Base-by-base conservation (phyloP, 345 rosid species). In the Draba incana region DNA sequence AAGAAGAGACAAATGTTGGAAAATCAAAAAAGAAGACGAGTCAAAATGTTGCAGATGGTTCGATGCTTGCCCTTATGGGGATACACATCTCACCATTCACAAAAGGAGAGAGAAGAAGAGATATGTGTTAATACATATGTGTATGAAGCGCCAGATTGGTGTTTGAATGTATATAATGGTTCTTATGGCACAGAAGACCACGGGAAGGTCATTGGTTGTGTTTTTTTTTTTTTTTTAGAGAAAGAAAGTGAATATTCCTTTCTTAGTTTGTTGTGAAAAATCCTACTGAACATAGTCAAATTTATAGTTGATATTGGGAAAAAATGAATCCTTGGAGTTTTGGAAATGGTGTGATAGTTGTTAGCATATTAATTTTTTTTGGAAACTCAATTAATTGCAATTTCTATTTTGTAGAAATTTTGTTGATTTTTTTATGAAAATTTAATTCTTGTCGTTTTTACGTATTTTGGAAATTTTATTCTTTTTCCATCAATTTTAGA, bases 101-200 rank as follows among this genome's bases (percentile, higher is more conserved):
- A 30, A 56, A 59, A 59, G 44, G 72, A 73, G 77, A 64, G 69
- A 62, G 64, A 70, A 27, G 37, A 9, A 41, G 75, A 62, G 49
- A 47, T 28, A 5, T 55, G 50, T 45, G 50, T 49, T 63, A 37
- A 48, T 44, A 51, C 35, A 61, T 16, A 46, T 55, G 50, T 46
- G 47, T 46, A 51, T 65, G 66, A 49, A 66, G 71, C 72, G 77
- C 63, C 50, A 66, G 68, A 59, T 74, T 66, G 63, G 63, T 57
- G 55, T 74, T 74, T 74, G 77, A 66, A 74, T 37, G 68, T 74
- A 28, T 44, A 53, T 20, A 58, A 57, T 65, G 70, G 54, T 47
- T 31, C 59, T 57, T 33, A 35, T 66, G 77, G 77, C 77, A 74
- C 77, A 66, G 77, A 74, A 74, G 72, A 66, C 77, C 77, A 74